phyloP scores from a whole-genome alignment of 352 stramenopile genomes.

The Plasmopara viticola region DNA sequence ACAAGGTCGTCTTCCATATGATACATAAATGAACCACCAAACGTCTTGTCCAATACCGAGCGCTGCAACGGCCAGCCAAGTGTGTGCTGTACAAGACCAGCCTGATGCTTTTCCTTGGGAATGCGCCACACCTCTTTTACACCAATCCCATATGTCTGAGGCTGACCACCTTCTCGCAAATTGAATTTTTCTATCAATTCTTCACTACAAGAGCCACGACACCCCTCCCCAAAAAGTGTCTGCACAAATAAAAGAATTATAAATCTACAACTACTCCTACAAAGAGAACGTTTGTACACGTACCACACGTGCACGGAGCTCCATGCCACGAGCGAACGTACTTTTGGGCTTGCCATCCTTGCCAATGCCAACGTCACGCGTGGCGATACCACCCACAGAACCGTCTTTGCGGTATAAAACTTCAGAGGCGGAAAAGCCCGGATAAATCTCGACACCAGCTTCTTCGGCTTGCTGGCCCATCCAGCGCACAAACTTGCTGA shows the following conservation, averaged over 20 bases:
- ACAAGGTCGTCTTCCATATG: constrained; percentile 96
- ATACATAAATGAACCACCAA: constrained; percentile 99
- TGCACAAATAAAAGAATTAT: constrained; percentile 28
- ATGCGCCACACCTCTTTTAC: constrained; percentile 97
- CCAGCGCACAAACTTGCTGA: constrained; percentile 96
- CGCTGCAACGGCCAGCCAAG: constrained; percentile 96
- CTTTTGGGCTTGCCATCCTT: constrained; percentile 95
- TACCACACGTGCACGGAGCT: constrained; percentile 89
- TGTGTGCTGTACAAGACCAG: constrained; percentile 96
- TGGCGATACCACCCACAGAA: constrained; percentile 92
- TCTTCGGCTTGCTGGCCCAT: constrained; percentile 95
- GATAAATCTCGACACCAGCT: constrained; percentile 98
- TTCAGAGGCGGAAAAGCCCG: constrained; percentile 95
- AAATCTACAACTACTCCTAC: not conserved
- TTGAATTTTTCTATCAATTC: constrained; percentile 96
- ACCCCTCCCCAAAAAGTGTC: constrained; percentile 98
- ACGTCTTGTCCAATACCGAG: constrained; percentile 90
- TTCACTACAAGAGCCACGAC: constrained; percentile 95
- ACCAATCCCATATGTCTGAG: constrained; percentile 98
- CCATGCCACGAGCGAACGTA: constrained; percentile 97
- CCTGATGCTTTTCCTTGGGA: constrained; percentile 90
- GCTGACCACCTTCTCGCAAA: constrained; percentile 84
- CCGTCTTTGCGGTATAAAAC: constrained; percentile 82
- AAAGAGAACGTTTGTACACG: constrained; percentile 5
- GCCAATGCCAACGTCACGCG: constrained; percentile 96